Evolutionary conservation across 352 stramenopile species (phyloP).

Genomic region (Globisporangium canariense): DNA sequence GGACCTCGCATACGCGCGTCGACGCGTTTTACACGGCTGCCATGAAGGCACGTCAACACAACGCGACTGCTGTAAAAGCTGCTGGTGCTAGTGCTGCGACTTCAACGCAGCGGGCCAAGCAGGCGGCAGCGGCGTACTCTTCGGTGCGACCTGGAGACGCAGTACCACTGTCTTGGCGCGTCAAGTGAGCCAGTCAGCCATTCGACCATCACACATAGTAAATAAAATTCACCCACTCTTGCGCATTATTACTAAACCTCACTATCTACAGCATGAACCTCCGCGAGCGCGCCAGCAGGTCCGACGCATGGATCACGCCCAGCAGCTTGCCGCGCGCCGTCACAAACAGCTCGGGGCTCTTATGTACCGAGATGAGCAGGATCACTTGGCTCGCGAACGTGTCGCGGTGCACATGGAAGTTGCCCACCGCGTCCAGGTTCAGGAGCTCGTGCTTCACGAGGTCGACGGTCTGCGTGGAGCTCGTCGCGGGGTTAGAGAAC

Average conservation of each 20-base stretch:
- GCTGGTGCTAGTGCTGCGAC: not conserved
- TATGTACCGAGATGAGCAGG: conserved; percentile 79
- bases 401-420: conserved; percentile 68
- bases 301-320: conserved; percentile 63
- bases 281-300: conserved; percentile 62
- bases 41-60: conserved; percentile 52
- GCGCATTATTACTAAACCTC: not conserved
- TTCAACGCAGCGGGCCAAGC: not conserved
- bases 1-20: conserved; percentile 22
- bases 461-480: conserved; percentile 34
- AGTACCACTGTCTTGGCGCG: conserved; percentile 1
- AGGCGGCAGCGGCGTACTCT: conserved; percentile 1
- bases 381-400: conserved; percentile 71
- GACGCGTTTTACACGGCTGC: conserved; percentile 69
- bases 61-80: not conserved
- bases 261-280: conserved; percentile 45
- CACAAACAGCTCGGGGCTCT: conserved; percentile 69
- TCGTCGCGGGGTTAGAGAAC: conserved; percentile 34
- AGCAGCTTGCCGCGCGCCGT: conserved; percentile 69
- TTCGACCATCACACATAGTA: not conserved
- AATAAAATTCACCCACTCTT: not conserved
- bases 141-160: not conserved
- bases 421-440: conserved; percentile 51
- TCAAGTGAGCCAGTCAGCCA: conserved; percentile 1
- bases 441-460: conserved; percentile 59